phyloP scores from a whole-genome alignment of 768 basidiomycete species.

The Lyophyllum shimeji region DNA sequence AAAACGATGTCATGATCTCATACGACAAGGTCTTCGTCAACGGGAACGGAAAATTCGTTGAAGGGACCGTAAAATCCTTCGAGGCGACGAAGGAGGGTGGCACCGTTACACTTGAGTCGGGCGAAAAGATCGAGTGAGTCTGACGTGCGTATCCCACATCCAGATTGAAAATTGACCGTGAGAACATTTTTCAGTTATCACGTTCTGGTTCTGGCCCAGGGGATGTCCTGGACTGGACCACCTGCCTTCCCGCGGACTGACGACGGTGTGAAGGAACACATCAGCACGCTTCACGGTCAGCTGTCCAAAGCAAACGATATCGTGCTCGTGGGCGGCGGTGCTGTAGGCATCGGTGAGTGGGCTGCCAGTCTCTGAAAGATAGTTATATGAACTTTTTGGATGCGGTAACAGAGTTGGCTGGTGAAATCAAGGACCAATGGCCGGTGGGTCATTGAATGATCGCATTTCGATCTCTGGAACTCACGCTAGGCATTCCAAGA shows the following conservation, averaged over 20 bases:
- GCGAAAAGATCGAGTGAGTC: conserved; percentile 40
- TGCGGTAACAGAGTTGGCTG: conserved; percentile 33
- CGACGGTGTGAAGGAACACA: conserved; percentile 25
- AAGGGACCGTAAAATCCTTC: conserved; percentile 37
- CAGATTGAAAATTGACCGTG: not conserved
- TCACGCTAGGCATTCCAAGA: conserved; percentile 26
- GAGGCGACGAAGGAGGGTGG: conserved; percentile 32
- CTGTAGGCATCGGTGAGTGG: conserved; percentile 48
- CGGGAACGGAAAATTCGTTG: conserved; percentile 48
- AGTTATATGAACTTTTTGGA: not conserved
- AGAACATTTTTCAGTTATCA: conserved; percentile 35
- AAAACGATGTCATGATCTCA: conserved; percentile 48
- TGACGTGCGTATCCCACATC: not conserved
- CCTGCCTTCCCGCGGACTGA: conserved; percentile 42
- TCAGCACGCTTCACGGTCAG: conserved; percentile 30
- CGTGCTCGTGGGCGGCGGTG: conserved; percentile 58
- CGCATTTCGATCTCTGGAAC: conserved; percentile 13
- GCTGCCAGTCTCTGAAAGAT: not conserved
- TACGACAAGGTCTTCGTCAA: conserved; percentile 52
- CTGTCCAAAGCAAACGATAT: conserved; percentile 41
- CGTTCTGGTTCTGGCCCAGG: conserved; percentile 62
- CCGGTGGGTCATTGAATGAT: conserved; percentile 28
- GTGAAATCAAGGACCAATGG: conserved; percentile 42
- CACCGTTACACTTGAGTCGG: conserved; percentile 48
- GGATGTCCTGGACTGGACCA: conserved; percentile 52